Percentiles rank a stretch among this genome's conserved stretches.
Conservation (phyloP, 805 yeast species). For the Pichia gijzeniarum region DNA sequence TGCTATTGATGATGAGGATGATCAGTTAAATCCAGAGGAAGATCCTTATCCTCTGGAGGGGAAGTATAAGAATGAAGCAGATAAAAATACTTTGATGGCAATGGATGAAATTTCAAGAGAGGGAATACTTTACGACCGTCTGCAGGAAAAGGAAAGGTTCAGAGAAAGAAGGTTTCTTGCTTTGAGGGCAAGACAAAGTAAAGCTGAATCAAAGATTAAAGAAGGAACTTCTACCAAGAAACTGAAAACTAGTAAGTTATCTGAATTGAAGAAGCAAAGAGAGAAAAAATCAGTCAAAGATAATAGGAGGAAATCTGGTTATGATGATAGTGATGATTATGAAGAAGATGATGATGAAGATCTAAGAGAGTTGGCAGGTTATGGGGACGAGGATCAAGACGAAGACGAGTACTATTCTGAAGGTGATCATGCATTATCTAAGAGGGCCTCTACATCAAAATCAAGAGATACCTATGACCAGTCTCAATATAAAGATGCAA, state of each 20-base stretch:
- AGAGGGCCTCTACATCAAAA: conserved; percentile 27
- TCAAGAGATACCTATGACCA: conserved; percentile 36
- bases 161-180: conserved; percentile 80
- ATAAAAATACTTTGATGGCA: conserved; percentile 53
- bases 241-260: conserved; percentile 29
- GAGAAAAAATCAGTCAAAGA: conserved; percentile 25
- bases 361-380: conserved; percentile 33
- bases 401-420: conserved; percentile 28
- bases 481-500: conserved; percentile 36
- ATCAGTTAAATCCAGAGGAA: conserved; percentile 33
- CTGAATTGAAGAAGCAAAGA: conserved; percentile 33
- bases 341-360: conserved; percentile 38
- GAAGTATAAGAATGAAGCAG: conserved; percentile 77
- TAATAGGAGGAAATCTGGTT: conserved; percentile 8
- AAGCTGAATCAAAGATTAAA: conserved; percentile 33
- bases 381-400: conserved; percentile 32
- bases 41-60: conserved; percentile 91
- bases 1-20: conserved; percentile 25
- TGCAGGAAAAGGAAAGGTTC: conserved; percentile 84
- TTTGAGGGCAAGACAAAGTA: conserved; percentile 64
- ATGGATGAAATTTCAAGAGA: conserved; percentile 94
- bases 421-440: conserved; percentile 15
- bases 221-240: conserved; percentile 21
- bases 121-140: conserved; percentile 82
- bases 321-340: conserved; percentile 15